Evolutionary conservation across 768 basidiomycete species (phyloP), one percentile per base, ranked within the genome.

Genomic region (Hypholoma fasciculare): DNA sequence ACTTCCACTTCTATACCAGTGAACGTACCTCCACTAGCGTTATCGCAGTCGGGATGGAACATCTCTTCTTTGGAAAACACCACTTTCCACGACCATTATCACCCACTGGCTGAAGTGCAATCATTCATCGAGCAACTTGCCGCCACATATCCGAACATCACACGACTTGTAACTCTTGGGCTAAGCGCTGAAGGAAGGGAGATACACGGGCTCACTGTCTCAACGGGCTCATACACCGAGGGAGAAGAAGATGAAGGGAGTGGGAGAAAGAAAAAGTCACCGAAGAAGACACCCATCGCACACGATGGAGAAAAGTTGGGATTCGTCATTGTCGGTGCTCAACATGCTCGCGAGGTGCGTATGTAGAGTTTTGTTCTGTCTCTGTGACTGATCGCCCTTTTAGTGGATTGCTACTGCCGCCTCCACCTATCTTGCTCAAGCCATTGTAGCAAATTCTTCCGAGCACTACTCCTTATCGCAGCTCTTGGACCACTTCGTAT

Each of bases 351-450:
- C 17, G 60, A 54, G 55, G 57, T 52, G 37, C 9, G 40, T 39
- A 43, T 46, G 59, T 13, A 26, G 37, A 26, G 49, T 30, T 19
- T 12, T 19, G 44, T 50, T 23, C 14, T 34, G 19, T n/a, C 30
- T 49, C 37, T n/a, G 9, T 57, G 16, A 13, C 26, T 4, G 38
- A 19, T 37, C 20, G 42, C 43, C 30, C n/a, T 27, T 27, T 1
- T 57, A 92, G 88, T 95, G 93, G 93, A 81, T 95, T 52, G 87
- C 91, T 3, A 86, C 89, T 0, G 80, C 91, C 0, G 82, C 91
- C 0, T 76, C 88, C 0, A 74, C 90, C 11, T 93, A 93, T 67
- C 67, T 92, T 40, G 80, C 87, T 0, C 92, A 95, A 65, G 81
- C 86, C 0, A 78, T 95, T 4, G 76, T 89, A 4, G 71, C 82